Base-by-base conservation (phyloP, 805 yeast species). In the Novakomyces olei region DNA sequence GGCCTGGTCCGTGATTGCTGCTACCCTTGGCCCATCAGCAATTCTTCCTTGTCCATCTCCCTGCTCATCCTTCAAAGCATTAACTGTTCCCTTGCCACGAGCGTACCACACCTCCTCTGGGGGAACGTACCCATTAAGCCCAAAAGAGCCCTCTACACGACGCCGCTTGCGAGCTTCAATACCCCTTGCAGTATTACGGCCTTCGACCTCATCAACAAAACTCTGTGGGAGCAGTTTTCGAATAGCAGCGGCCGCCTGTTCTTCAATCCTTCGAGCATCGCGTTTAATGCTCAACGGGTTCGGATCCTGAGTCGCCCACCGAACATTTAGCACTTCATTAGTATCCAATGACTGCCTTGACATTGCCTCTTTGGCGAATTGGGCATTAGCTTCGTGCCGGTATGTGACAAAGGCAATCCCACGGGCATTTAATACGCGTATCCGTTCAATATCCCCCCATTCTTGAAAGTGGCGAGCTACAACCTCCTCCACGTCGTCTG, bases 361-460 rank as follows among this genome's bases (percentile, higher is more conserved):
- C 93, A 85, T 79, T 1, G 92, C 92, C 50, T 85, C 96, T 44
- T 79, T 78, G 0, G 94, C 93, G 58, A 85, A 88, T 49, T 85
- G 95, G 0, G 95, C 95, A 46, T 65, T 72, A 15, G 63, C 49
- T 43, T 79, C 92, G 23, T 60, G 49, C 36, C 59, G 60, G 46
- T 57, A 85, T 1, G 76, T 72, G 5, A 88, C 66, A 54, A 85
- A 83, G 0, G 83, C 93, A 45, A 83, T 69, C 26, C 69, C 67
- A 44, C 72, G 71, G 17, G 55, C 54, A 34, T 64, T 61, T 9
- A 78, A 52, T 10, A 72, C 71, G 39, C 73, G 60, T 18, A 77
- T 61, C 35, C 70, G 61, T 29, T 67, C 81, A 9, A 85, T 60
- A 5, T 65, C 64, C 0, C 98, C 98, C 60, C 76, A 72, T 43